Conservation (phyloP, 2,329 filamentous ascomycete genomes). For the Harringtonia lauricola region DNA sequence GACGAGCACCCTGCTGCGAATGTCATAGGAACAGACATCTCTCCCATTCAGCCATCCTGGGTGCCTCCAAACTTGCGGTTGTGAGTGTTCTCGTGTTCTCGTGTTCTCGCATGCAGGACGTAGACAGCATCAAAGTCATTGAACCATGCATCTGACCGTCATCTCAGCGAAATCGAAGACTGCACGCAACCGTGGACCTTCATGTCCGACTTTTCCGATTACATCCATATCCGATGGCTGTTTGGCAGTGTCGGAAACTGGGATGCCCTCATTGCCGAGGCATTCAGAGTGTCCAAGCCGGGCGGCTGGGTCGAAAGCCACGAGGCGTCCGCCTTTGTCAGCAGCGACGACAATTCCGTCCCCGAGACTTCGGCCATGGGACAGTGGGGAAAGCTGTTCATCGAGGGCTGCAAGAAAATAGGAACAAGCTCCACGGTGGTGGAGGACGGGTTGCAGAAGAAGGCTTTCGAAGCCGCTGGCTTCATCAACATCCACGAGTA, state of each 20-base stretch:
- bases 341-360: slow-evolving; percentile 16
- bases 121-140: too few relatives aligned
- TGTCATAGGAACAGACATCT: slow-evolving; percentile 43
- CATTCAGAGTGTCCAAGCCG: slow-evolving; percentile 37
- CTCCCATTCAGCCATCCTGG: slow-evolving; percentile 43
- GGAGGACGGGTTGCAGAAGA: slow-evolving; percentile 3
- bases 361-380: slow-evolving; percentile 11
- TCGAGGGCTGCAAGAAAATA: slow-evolving; percentile 3
- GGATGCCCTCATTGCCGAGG: slow-evolving; percentile 33
- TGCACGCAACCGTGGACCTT: slow-evolving; percentile 40
- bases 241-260: slow-evolving; percentile 42
- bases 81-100: slow-evolving; percentile 1
- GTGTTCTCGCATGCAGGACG: too few relatives aligned
- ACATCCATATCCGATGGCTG: slow-evolving; percentile 44
- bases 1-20: slow-evolving; percentile 29
- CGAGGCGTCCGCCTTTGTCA: slow-evolving; percentile 10
- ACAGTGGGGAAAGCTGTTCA: slow-evolving; percentile 12
- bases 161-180: slow-evolving; percentile 46
- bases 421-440: slow-evolving; percentile 3
- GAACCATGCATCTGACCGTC: too few relatives aligned
- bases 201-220: slow-evolving; percentile 36
- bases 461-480: slow-evolving; percentile 3
- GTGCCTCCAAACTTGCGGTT: slow-evolving; percentile 44
- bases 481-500: slow-evolving; percentile 5
- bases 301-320: slow-evolving; percentile 27